Conservation (phyloP, 108 stramenopile species). For the Mediolabrus comicus region DNA sequence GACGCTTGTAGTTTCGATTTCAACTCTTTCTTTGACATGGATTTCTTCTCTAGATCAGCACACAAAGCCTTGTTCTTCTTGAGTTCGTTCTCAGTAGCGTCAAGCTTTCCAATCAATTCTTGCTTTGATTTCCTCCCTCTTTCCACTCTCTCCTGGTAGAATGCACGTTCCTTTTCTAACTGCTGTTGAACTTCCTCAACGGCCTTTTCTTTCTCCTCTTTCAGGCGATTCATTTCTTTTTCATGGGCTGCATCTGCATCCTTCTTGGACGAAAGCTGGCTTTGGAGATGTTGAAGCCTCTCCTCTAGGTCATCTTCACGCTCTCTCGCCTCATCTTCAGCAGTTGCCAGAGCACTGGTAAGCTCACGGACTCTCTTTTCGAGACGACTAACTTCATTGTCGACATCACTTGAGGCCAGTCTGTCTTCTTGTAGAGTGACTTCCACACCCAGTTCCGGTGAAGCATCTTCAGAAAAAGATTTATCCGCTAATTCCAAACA, state of each 20-base stretch:
- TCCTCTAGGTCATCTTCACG: conserved; percentile 3
- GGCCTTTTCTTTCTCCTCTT: background rate
- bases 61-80: background rate
- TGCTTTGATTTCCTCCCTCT: background rate
- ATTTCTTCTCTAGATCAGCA: background rate
- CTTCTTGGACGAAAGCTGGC: background rate
- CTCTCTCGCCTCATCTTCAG: background rate
- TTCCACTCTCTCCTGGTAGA: background rate
- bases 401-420: background rate
- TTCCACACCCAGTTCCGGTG: background rate
- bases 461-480: background rate
- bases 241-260: background rate
- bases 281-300: background rate
- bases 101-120: background rate
- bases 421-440: background rate
- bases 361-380: background rate
- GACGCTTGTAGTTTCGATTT: background rate
- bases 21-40: conserved; percentile 2
- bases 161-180: background rate
- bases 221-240: background rate
- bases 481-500: conserved; percentile 15
- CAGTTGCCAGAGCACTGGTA: background rate
- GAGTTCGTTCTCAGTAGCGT: background rate
- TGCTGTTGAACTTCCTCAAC: background rate
- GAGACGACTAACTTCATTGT: background rate